A percentile compares a stretch with the other conserved stretches of the same genome.
Conservation (phyloP, 345 rosid genomes). For the Microthlaspi erraticum region DNA sequence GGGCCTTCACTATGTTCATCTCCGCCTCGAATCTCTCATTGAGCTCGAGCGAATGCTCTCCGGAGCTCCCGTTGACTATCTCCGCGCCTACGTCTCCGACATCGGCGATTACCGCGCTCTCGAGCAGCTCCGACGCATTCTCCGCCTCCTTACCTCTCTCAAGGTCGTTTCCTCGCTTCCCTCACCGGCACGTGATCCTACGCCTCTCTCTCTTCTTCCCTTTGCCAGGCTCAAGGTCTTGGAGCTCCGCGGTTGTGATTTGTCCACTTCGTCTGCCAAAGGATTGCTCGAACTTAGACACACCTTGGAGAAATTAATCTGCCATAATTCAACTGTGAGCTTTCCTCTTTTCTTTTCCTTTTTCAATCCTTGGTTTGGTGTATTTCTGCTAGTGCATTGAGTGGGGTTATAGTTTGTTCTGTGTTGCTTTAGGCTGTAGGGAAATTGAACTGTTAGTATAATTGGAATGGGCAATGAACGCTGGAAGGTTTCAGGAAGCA, state of each 20-base stretch:
- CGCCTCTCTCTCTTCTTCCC: conserved; percentile 85
- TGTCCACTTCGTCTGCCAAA: conserved; percentile 88
- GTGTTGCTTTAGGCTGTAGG: conserved; percentile 34
- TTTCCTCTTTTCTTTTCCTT: not conserved
- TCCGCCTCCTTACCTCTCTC: conserved; percentile 74
- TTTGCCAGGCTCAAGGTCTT: conserved; percentile 74
- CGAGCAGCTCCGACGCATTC: conserved; percentile 92
- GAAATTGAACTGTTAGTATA: conserved; percentile 39
- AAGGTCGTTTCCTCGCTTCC: conserved; percentile 86
- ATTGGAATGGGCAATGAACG: conserved; percentile 39
- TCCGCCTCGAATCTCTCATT: conserved; percentile 81
- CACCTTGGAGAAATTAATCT: conserved; percentile 87
- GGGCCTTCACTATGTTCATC: conserved; percentile 95
- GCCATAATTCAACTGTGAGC: conserved; percentile 97
- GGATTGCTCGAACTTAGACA: conserved; percentile 89
- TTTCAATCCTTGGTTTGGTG: not conserved
- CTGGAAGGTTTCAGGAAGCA: conserved; percentile 30
- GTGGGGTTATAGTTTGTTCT: conserved; percentile 36
- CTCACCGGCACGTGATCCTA: conserved; percentile 80
- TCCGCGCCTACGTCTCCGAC: conserved; percentile 95
- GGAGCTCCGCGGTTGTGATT: conserved; percentile 93
- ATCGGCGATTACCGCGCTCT: conserved; percentile 96
- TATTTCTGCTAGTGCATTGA: conserved; percentile 28
- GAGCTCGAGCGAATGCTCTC: conserved; percentile 86
- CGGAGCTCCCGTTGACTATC: conserved; percentile 95